phyloP scores from a whole-genome alignment of 306 rosid species.

The Arachis stenosperma region DNA sequence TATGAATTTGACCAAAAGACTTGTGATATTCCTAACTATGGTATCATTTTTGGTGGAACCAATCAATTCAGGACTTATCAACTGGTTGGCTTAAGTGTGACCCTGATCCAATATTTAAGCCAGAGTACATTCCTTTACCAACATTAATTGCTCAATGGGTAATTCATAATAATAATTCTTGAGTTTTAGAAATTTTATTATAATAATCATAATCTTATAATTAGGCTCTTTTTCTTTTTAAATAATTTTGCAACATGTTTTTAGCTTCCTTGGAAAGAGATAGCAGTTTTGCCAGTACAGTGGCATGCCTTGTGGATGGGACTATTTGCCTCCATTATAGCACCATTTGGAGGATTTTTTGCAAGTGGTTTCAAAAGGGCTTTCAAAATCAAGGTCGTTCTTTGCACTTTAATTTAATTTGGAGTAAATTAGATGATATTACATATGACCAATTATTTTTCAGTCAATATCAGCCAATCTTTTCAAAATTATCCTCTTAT shows the following conservation, averaged over 20 bases:
- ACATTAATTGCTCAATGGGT: slow-evolving; percentile 73
- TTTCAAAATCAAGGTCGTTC: slow-evolving; percentile 84
- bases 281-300: slow-evolving; percentile 81
- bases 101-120: slow-evolving; percentile 86
- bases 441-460: no score
- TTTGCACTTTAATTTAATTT: slow-evolving; percentile 23
- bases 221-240: neutral
- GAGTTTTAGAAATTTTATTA: neutral
- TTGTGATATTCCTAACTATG: slow-evolving; percentile 27
- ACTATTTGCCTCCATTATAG: slow-evolving; percentile 92
- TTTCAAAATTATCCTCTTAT: no score
- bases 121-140: slow-evolving; percentile 66
- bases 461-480: no score
- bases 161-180: slow-evolving; percentile 31
- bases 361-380: slow-evolving; percentile 99
- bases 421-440: no score
- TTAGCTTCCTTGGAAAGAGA: slow-evolving; percentile 72
- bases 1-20: neutral
- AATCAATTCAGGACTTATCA: slow-evolving; percentile 77
- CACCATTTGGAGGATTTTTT: slow-evolving; percentile 99
- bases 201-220: slow-evolving; percentile 7
- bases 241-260: slow-evolving; percentile 34
- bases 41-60: slow-evolving; percentile 31
- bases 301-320: slow-evolving; percentile 95
- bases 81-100: slow-evolving; percentile 94